Percentiles rank a stretch among this genome's conserved stretches.
These are phyloP conservation scores for Nannochloris sp. DNA, from an alignment of 139 green algal species.

Conservation along the genomic window DNA sequence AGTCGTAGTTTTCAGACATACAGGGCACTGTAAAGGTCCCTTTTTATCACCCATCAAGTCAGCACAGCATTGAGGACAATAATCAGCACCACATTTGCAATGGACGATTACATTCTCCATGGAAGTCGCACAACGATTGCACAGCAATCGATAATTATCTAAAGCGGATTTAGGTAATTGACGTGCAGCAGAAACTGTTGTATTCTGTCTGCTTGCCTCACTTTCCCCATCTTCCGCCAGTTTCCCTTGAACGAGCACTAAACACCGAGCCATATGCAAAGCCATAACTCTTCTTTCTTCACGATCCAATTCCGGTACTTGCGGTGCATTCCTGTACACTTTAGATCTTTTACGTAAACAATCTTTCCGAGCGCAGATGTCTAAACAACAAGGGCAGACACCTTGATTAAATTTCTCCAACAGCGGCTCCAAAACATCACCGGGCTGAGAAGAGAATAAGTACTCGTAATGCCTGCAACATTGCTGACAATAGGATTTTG, in stretches of 20 bases:
- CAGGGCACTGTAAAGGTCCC: neutral
- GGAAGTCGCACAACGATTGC: constrained; percentile 35
- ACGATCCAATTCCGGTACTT: neutral
- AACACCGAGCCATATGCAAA: neutral
- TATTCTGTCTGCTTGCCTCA: no score
- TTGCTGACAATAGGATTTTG: neutral
- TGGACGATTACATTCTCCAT: constrained; percentile 18
- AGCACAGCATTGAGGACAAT: constrained; percentile 17
- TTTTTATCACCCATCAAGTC: neutral
- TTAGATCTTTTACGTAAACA: neutral
- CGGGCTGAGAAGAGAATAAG: neutral
- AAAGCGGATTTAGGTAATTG: no score
- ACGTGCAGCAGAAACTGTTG: no score
- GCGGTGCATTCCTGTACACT: neutral
- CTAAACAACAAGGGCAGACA: neutral
- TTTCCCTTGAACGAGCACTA: no score
- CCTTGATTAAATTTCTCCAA: neutral
- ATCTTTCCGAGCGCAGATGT: neutral
- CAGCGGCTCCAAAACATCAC: neutral
- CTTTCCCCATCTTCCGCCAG: no score
- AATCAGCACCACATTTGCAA: constrained; percentile 24
- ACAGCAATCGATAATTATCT: constrained; percentile 28
- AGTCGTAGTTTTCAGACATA: neutral
- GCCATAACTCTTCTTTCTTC: neutral
- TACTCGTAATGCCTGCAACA: neutral